Conservation (phyloP, 768 basidiomycete species). For the Xerocomus brunneocitrinus region DNA sequence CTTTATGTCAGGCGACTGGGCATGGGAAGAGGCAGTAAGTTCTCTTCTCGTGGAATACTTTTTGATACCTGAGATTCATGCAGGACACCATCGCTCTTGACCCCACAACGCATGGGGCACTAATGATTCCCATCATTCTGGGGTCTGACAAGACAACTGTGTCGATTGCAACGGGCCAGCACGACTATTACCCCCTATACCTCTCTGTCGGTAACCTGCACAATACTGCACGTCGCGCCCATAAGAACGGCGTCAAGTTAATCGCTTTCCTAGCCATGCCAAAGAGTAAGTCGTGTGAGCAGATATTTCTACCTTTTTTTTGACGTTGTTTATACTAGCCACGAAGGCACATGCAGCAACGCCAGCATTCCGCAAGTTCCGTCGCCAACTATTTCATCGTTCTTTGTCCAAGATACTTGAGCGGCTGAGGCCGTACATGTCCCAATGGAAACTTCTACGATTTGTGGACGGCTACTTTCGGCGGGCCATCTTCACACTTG, state of each 20-base stretch:
- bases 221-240: background rate
- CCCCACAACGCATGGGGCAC: background rate
- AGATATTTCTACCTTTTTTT: background rate
- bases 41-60: background rate
- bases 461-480: conserved; percentile 28
- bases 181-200: conserved; percentile 1
- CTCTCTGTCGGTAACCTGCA: conserved; percentile 2
- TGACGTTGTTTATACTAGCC: background rate
- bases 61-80: background rate
- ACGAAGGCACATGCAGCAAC: background rate
- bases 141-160: background rate
- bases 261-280: conserved; percentile 4
- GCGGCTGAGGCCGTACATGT: conserved; percentile 26
- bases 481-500: background rate
- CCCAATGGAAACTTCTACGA: background rate
- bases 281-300: conserved; percentile 1
- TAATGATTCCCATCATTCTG: background rate
- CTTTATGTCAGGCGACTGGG: conserved; percentile 5
- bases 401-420: conserved; percentile 19
- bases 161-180: background rate
- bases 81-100: background rate
- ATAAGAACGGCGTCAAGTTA: background rate
- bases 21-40: conserved; percentile 1
- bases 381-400: conserved; percentile 28
- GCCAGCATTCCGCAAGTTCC: conserved; percentile 26